phyloP scores from a whole-genome alignment of 768 basidiomycete genomes.

The Mycena vulgaris region DNA sequence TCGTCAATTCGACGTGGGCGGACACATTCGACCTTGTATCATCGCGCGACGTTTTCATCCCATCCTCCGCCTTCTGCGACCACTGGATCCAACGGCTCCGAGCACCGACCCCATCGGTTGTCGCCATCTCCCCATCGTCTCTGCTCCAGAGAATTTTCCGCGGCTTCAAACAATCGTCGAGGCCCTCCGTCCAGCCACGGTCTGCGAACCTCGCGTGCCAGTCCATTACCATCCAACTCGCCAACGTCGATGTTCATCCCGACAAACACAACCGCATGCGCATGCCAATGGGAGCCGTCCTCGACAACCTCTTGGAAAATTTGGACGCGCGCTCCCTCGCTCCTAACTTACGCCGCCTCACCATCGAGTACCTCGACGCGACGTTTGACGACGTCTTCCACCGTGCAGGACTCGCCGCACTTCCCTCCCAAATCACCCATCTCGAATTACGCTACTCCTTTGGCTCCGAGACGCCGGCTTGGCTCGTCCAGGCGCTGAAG shows the following conservation, averaged over 20 bases:
- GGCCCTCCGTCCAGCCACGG: not conserved
- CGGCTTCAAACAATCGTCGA: not conserved
- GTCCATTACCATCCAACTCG: slow-evolving; percentile 29
- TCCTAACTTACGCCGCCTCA: slow-evolving; percentile 30
- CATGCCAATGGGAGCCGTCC: slow-evolving; percentile 23
- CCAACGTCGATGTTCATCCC: slow-evolving; percentile 2
- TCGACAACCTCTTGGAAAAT: slow-evolving; percentile 21
- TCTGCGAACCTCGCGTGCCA: slow-evolving; percentile 22
- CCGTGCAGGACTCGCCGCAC: slow-evolving; percentile 12
- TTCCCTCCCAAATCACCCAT: slow-evolving; percentile 24
- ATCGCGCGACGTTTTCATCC: slow-evolving; percentile 39
- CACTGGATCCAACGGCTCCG: slow-evolving; percentile 22
- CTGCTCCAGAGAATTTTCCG: not conserved
- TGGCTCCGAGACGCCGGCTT: not conserved
- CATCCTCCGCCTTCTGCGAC: slow-evolving; percentile 36
- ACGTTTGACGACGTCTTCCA: slow-evolving; percentile 30
- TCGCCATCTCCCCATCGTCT: not conserved
- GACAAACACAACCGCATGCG: not conserved
- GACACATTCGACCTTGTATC: slow-evolving; percentile 31
- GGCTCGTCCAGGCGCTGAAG: slow-evolving; percentile 6
- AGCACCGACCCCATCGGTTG: not conserved
- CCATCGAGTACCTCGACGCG: slow-evolving; percentile 28
- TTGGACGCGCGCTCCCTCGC: slow-evolving; percentile 20
- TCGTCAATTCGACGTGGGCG: slow-evolving; percentile 42
- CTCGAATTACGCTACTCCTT: slow-evolving; percentile 22